These are phyloP conservation scores for Cadophora sp. DNA, from an alignment of 2,329 filamentous ascomycete species.

Conservation along the genomic window DNA sequence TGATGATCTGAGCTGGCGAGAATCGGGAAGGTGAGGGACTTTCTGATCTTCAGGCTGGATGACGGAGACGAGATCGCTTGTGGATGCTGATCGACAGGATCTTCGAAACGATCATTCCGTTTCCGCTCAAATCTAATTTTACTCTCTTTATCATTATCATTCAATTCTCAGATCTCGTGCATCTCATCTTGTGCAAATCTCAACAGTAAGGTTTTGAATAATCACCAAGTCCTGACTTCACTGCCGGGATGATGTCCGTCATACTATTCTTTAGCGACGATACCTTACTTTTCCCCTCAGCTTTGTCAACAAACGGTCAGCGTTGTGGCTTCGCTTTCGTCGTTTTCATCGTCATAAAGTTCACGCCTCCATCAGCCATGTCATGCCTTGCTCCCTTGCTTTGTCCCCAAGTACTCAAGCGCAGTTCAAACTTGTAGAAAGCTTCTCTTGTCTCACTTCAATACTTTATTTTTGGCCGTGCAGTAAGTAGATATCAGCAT, in stretches of 20 bases:
- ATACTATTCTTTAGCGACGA: neutral
- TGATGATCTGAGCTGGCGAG: neutral
- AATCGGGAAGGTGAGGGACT: neutral
- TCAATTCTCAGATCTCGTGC: neutral
- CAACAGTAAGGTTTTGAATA: neutral
- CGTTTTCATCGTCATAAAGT: neutral
- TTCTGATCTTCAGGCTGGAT: neutral
- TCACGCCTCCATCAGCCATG: neutral
- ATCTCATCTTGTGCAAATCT: neutral
- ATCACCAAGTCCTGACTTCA: neutral
- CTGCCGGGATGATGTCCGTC: neutral
- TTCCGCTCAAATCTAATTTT: neutral
- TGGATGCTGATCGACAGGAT: conserved; percentile 6
- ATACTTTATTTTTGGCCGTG: no score
- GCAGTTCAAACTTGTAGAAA: no score
- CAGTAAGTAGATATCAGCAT: no score
- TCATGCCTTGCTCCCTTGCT: no score
- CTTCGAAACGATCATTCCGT: neutral
- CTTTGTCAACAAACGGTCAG: conserved; percentile 2
- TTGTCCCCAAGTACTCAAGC: no score
- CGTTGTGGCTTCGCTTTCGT: neutral
- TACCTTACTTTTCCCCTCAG: neutral
- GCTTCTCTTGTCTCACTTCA: no score
- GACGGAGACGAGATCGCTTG: conserved; percentile 4
- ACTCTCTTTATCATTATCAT: neutral